These are phyloP conservation scores for Westerdykella sp. DNA, from an alignment of 2,329 filamentous ascomycete genomes.

Conservation along the genomic window DNA sequence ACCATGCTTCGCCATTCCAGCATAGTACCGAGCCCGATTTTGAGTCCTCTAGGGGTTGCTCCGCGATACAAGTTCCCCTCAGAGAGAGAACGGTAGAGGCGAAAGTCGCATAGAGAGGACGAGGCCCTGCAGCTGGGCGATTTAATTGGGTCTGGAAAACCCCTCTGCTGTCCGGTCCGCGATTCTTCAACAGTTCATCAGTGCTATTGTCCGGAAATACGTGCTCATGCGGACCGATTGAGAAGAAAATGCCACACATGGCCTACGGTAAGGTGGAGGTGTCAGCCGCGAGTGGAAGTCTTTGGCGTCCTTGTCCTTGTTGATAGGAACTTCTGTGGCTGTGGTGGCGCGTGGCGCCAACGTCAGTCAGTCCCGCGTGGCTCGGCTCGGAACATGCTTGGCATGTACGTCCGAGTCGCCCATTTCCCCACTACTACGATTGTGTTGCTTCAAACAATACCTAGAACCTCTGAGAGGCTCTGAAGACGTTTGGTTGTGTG, in stretches of 20 bases:
- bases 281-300: not conserved
- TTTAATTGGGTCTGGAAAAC: slow-evolving; percentile 13
- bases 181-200: slow-evolving; percentile 21
- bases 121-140: not conserved
- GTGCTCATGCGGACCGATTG: slow-evolving; percentile 33
- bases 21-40: slow-evolving; percentile 63
- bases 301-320: not conserved
- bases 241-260: slow-evolving; percentile 49
- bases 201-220: slow-evolving; percentile 21
- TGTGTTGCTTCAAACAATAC: too few relatives aligned
- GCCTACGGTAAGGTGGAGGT: not conserved
- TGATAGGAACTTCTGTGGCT: not conserved
- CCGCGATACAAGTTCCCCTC: slow-evolving; percentile 64
- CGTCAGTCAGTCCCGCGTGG: too few relatives aligned
- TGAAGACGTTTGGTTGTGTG: too few relatives aligned
- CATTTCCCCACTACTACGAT: too few relatives aligned
- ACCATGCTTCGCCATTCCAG: slow-evolving; percentile 98
- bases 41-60: slow-evolving; percentile 64
- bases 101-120: slow-evolving; percentile 52
- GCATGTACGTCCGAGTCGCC: too few relatives aligned
- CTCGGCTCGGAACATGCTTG: too few relatives aligned
- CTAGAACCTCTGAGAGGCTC: not conserved
- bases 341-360: not conserved
- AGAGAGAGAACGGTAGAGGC: slow-evolving; percentile 84
- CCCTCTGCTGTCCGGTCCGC: slow-evolving; percentile 28